These are phyloP conservation scores for Violaceomyces palustris DNA, from an alignment of 1,284 basidiomycete genomes.

Conservation along the genomic window DNA sequence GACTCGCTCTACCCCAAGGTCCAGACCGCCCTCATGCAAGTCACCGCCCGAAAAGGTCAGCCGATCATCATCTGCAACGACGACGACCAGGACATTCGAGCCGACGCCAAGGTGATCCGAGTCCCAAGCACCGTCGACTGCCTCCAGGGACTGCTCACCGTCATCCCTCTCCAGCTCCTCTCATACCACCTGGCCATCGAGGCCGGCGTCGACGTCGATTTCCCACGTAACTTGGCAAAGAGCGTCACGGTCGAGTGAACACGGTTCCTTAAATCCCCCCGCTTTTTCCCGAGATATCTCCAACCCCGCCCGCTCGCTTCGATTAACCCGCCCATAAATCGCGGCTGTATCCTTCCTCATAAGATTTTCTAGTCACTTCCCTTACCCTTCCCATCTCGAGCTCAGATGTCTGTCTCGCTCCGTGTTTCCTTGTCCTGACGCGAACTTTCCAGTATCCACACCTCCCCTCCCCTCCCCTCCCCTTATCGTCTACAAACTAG, in stretches of 20 bases:
- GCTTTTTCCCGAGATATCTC: background rate
- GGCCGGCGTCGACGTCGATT: constrained; percentile 96
- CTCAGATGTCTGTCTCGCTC: background rate
- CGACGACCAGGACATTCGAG: constrained; percentile 71
- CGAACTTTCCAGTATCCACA: constrained; percentile 5
- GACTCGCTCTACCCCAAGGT: constrained; percentile 99
- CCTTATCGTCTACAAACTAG: too few species aligned
- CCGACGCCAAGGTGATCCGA: constrained; percentile 75
- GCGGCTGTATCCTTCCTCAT: background rate
- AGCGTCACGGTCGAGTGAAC: constrained; percentile 48
- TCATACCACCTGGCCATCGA: constrained; percentile 93
- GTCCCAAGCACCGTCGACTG: constrained; percentile 77
- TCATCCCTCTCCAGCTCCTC: constrained; percentile 91
- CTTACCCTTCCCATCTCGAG: background rate
- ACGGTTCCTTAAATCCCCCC: too few species aligned
- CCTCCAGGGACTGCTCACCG: constrained; percentile 91
- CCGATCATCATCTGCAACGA: constrained; percentile 95
- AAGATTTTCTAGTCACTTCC: background rate
- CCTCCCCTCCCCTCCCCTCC: too few species aligned
- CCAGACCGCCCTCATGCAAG: constrained; percentile 88
- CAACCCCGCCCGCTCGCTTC: background rate
- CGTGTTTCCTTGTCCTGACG: background rate
- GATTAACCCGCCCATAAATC: background rate
- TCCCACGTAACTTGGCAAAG: constrained; percentile 84
- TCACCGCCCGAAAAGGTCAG: constrained; percentile 91